phyloP scores from a whole-genome alignment of 768 basidiomycete genomes.

The Mrakia hoshinonis region DNA sequence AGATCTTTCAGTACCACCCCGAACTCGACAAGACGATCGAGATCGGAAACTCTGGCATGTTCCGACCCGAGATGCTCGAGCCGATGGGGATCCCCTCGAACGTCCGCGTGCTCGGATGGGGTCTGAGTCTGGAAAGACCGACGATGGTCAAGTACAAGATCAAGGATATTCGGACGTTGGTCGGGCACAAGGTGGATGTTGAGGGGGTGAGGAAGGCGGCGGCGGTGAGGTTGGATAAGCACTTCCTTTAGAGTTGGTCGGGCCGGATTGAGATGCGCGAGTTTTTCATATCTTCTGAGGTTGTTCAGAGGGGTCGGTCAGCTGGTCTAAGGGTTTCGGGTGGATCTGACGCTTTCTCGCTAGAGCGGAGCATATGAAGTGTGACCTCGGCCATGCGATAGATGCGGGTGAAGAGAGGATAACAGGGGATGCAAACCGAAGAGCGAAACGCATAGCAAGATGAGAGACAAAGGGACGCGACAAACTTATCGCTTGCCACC shows the following conservation, averaged over 20 bases:
- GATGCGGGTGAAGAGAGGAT: no score
- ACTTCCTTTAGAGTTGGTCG: conserved; percentile 30
- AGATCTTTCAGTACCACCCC: conserved; percentile 98
- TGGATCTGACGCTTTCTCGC: no score
- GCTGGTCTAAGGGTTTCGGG: no score
- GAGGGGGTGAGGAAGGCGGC: conserved; percentile 80
- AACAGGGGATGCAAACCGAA: no score
- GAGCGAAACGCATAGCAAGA: no score
- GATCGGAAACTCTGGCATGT: conserved; percentile 93
- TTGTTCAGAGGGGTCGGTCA: no score
- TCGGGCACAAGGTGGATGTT: conserved; percentile 93
- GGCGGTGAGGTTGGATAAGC: conserved; percentile 74
- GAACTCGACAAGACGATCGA: conserved; percentile 91
- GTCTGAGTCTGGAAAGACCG: conserved; percentile 83
- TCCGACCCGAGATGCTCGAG: conserved; percentile 97
- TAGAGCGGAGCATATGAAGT: no score
- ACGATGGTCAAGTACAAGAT: conserved; percentile 99
- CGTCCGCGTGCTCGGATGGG: conserved; percentile 95
- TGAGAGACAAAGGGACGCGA: no score
- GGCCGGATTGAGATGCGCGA: no score
- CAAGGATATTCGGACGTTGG: conserved; percentile 89
- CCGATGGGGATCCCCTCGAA: conserved; percentile 98
- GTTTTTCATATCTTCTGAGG: no score
- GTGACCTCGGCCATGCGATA: no score
- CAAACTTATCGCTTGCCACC: conserved; percentile 8